Conservation (phyloP, 1,284 basidiomycete genomes). For the Trametes versicolor region DNA sequence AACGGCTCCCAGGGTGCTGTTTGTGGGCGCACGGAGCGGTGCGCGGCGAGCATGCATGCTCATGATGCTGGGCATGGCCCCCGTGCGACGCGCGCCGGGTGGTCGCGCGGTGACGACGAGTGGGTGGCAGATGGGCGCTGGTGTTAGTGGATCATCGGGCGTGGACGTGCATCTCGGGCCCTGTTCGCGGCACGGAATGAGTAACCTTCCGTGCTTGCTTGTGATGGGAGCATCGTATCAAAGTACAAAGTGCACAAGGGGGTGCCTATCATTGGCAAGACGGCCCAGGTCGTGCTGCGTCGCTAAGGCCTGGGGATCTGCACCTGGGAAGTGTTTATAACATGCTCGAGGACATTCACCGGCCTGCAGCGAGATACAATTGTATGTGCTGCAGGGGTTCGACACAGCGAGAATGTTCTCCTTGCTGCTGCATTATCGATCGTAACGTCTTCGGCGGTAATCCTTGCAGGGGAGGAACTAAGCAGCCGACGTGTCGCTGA, state of each 20-base stretch:
- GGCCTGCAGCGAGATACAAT: not conserved
- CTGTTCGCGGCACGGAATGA: not conserved
- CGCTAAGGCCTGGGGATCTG: not conserved
- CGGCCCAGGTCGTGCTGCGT: not conserved
- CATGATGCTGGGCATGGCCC: not conserved
- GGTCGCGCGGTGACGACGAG: not conserved
- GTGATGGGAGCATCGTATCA: constrained; percentile 1
- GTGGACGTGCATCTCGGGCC: not conserved
- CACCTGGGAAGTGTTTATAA: no score
- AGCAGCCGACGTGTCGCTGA: not conserved
- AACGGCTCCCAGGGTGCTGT: not conserved
- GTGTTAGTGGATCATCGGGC: not conserved
- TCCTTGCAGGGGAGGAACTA: not conserved
- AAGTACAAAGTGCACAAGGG: not conserved
- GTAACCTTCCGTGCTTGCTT: not conserved
- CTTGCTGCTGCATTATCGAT: not conserved
- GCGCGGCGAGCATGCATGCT: no score
- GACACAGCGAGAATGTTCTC: no score
- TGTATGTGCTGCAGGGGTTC: not conserved
- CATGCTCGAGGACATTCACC: no score
- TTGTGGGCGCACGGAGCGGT: not conserved
- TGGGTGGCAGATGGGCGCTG: not conserved
- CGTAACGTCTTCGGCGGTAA: not conserved
- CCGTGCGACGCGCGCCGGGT: not conserved
- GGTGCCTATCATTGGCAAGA: not conserved